Evolutionary conservation across 768 basidiomycete genomes (phyloP).

Genomic region (Termitomyces bulborhizus): DNA sequence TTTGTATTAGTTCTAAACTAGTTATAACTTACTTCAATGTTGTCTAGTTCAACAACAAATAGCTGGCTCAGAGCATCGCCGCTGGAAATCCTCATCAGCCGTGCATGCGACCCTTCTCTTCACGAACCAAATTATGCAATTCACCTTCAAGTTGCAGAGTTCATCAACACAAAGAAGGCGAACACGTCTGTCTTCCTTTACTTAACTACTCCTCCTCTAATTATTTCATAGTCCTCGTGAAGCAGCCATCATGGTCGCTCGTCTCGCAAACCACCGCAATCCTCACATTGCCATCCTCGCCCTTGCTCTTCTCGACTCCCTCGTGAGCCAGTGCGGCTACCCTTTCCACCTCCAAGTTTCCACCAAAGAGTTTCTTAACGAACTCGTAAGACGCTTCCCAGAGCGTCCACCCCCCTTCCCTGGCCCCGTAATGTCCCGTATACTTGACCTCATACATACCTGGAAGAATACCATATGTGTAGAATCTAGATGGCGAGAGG

Average conservation of each 20-base stretch:
- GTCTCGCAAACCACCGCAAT: constrained; percentile 87
- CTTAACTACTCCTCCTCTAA: neutral
- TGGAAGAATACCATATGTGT: constrained; percentile 95
- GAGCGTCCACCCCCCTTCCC: constrained; percentile 96
- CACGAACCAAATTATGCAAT: constrained; percentile 88
- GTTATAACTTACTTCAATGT: constrained; percentile 25
- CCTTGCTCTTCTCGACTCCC: constrained; percentile 80
- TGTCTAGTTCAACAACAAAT: constrained; percentile 41
- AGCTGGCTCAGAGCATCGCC: constrained; percentile 53
- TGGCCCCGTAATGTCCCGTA: constrained; percentile 90
- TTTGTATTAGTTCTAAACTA: no score
- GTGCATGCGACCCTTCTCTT: constrained; percentile 82
- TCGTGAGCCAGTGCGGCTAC: constrained; percentile 95
- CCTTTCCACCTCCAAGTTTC: constrained; percentile 94
- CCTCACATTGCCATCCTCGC: constrained; percentile 87
- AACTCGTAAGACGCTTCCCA: constrained; percentile 95
- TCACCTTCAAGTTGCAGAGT: constrained; percentile 91
- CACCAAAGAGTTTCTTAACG: constrained; percentile 98
- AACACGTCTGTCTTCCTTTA: constrained; percentile 62
- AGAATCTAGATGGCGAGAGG: constrained; percentile 91
- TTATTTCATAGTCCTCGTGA: constrained; percentile 68
- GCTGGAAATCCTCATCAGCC: constrained; percentile 66
- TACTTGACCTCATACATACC: constrained; percentile 84
- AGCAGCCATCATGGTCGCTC: constrained; percentile 78
- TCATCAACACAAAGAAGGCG: constrained; percentile 92